Conservation (phyloP, 345 rosid species). For the Isatis tinctoria region DNA sequence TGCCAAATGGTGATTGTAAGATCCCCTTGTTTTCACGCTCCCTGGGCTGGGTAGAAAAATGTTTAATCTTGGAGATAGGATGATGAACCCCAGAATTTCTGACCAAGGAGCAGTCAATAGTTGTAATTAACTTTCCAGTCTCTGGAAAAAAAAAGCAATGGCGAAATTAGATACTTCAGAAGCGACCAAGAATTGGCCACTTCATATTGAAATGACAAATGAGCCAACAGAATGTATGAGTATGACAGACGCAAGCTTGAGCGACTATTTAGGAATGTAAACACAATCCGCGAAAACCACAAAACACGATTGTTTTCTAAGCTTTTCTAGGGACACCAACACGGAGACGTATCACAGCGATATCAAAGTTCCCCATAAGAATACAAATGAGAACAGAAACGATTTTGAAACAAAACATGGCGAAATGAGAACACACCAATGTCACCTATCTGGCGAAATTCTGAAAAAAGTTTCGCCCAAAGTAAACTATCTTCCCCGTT, state of each 20-base stretch:
- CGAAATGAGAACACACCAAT: not conserved
- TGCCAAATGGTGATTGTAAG: constrained; percentile 1
- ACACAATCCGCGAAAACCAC: not conserved
- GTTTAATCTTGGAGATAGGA: constrained; percentile 12
- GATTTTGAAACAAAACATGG: not conserved
- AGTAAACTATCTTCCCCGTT: not conserved
- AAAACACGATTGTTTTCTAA: not conserved
- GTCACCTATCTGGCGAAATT: not conserved
- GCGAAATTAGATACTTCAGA: not conserved
- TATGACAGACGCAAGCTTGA: not conserved
- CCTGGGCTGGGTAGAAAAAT: not conserved
- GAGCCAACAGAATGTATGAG: not conserved
- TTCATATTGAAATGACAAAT: not conserved
- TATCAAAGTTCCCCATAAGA: not conserved
- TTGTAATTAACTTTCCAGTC: constrained; percentile 16
- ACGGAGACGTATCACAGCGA: not conserved
- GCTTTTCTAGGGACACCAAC: not conserved
- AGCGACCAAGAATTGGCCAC: not conserved
- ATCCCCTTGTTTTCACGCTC: constrained; percentile 5
- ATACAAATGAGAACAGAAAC: not conserved
- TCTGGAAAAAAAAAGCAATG: constrained; percentile 5
- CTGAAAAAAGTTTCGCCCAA: not conserved
- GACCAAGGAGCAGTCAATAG: constrained; percentile 5
- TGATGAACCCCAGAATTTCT: constrained; percentile 11
- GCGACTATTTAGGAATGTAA: not conserved